Percentiles rank a stretch among this genome's conserved stretches.
These are phyloP conservation scores for Lactarius sanguifluus DNA, from an alignment of 768 basidiomycete species.

Conservation along the genomic window DNA sequence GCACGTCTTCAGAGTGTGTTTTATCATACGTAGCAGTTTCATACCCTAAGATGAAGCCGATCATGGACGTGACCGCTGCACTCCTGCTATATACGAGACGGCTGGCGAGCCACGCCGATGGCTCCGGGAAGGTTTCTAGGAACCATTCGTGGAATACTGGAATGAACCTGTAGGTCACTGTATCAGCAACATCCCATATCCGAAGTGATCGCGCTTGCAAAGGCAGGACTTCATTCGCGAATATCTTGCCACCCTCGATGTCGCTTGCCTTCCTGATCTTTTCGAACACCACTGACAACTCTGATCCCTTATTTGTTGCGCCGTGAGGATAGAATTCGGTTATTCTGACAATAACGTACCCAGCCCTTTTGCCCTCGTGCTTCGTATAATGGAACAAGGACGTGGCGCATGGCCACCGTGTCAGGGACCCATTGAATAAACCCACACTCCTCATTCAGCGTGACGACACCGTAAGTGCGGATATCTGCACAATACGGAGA, in stretches of 20 bases:
- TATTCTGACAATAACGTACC: constrained; percentile 41
- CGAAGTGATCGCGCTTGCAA: constrained; percentile 42
- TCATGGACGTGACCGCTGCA: constrained; percentile 97
- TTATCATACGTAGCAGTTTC: constrained; percentile 30
- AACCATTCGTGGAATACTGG: constrained; percentile 99
- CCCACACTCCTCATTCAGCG: constrained; percentile 95
- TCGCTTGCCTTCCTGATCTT: constrained; percentile 52
- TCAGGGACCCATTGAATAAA: constrained; percentile 99
- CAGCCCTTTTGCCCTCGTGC: constrained; percentile 46
- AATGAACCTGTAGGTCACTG: constrained; percentile 50
- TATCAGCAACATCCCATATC: neutral
- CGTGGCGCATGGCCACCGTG: constrained; percentile 76
- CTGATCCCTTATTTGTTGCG: constrained; percentile 38
- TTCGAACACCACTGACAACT: constrained; percentile 49
- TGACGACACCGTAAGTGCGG: constrained; percentile 97
- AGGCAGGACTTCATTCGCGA: constrained; percentile 54
- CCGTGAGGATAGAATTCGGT: constrained; percentile 1
- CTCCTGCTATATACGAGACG: constrained; percentile 86
- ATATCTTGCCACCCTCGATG: constrained; percentile 52
- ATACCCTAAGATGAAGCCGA: constrained; percentile 94
- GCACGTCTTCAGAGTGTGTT: neutral
- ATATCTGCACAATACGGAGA: constrained; percentile 60
- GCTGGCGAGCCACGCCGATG: constrained; percentile 89
- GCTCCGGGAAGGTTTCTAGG: constrained; percentile 94
- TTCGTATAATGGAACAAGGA: constrained; percentile 70